phyloP scores from a whole-genome alignment of 225 moss, liverwort and hornwort genomes.

The Sphagnum contortum region DNA sequence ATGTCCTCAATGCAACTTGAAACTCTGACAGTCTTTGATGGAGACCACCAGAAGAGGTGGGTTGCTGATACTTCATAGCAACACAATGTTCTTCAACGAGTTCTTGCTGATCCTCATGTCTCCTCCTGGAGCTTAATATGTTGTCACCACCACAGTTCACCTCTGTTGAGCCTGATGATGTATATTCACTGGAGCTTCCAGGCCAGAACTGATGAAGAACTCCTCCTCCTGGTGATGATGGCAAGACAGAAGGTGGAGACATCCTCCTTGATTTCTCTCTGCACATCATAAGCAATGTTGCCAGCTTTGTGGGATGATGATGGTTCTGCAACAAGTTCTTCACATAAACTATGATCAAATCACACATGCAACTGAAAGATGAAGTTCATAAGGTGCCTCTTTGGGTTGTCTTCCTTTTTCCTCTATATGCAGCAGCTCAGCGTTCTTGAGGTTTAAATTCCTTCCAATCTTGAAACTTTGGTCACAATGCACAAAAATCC shows the following conservation, averaged over 20 bases:
- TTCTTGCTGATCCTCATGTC: neutral
- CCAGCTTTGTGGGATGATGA: no score
- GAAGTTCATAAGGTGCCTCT: no score
- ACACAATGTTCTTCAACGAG: neutral
- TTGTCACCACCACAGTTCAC: slow-evolving; percentile 41
- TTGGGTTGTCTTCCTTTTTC: no score
- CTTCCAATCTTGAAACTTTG: no score
- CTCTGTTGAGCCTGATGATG: slow-evolving; percentile 32
- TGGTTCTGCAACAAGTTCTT: no score
- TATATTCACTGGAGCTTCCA: slow-evolving; percentile 21
- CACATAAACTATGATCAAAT: no score
- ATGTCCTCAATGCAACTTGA: slow-evolving; percentile 54
- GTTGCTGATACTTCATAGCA: slow-evolving; percentile 34
- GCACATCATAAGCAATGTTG: no score
- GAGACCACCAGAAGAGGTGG: slow-evolving; percentile 37
- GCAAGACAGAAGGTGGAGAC: slow-evolving; percentile 30
- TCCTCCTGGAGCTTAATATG: neutral
- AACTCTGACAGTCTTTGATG: slow-evolving; percentile 52
- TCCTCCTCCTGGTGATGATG: slow-evolving; percentile 29
- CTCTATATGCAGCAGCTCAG: no score
- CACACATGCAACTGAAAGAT: no score
- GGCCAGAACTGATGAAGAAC: slow-evolving; percentile 37
- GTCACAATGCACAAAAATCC: no score
- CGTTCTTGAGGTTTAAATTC: no score
- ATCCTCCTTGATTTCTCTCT: no score